Conservation (phyloP, 345 rosid genomes). For the Tarenaya hassleriana region DNA sequence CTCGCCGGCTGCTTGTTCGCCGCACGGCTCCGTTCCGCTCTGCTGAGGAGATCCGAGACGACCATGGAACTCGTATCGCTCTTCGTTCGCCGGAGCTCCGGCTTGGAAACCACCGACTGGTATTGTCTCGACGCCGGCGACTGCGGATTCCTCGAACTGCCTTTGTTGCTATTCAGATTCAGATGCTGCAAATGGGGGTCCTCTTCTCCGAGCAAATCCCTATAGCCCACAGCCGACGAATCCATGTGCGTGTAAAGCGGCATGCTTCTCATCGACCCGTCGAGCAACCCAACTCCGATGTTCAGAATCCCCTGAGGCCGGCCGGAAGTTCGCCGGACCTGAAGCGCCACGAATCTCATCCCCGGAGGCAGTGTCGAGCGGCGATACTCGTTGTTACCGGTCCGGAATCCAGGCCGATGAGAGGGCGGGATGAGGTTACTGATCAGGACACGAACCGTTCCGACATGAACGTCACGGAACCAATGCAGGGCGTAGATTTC, state of each 20-base stretch:
- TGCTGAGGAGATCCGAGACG: slow-evolving; percentile 21
- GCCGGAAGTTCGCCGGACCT: slow-evolving; percentile 75
- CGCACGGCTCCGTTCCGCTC: slow-evolving; percentile 26
- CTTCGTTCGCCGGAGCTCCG: slow-evolving; percentile 61
- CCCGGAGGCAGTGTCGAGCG: slow-evolving; percentile 37
- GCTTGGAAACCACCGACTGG: slow-evolving; percentile 28
- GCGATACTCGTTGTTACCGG: slow-evolving; percentile 16
- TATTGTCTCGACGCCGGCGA: slow-evolving; percentile 23
- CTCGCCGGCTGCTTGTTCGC: slow-evolving; percentile 21
- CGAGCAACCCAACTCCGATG: slow-evolving; percentile 74
- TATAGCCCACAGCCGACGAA: slow-evolving; percentile 72
- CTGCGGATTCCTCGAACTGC: slow-evolving; percentile 24
- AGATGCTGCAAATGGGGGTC: slow-evolving; percentile 33
- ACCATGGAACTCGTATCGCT: slow-evolving; percentile 71
- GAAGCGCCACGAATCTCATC: slow-evolving; percentile 79
- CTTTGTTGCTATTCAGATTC: slow-evolving; percentile 25
- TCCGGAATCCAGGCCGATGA: slow-evolving; percentile 18
- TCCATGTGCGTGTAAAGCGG: slow-evolving; percentile 57
- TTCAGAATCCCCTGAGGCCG: slow-evolving; percentile 85
- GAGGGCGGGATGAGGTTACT: slow-evolving; percentile 60
- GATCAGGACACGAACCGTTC: slow-evolving; percentile 64
- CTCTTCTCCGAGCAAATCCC: slow-evolving; percentile 67
- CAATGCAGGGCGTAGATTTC: slow-evolving; percentile 76
- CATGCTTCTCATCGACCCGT: slow-evolving; percentile 85
- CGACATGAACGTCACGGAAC: slow-evolving; percentile 79